Base-by-base conservation (phyloP, 2,329 filamentous ascomycete genomes). In the Helotiales sp. region DNA sequence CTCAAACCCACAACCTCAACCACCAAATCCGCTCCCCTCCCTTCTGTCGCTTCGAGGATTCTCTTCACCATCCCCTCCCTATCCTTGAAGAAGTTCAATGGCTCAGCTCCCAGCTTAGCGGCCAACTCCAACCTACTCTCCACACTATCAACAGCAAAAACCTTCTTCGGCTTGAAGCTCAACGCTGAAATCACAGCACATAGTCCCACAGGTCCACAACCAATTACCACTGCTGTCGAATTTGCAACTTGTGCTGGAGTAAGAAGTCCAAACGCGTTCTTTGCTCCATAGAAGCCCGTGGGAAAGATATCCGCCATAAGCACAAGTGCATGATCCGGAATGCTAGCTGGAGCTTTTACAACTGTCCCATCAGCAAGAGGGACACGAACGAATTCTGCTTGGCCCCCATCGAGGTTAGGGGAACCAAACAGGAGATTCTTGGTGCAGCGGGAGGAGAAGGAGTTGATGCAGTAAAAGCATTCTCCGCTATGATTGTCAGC, bases 231-330 rank as follows among this genome's bases (percentile, higher is more conserved):
- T 0, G 91, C 85, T 5, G 33, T 83, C 83, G 72, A n/a, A 19
- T 33, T 33, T 4, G 25, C 13, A 29, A 29, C 19, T n/a, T 48
- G 25, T 15, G 30, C 27, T 19, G 25, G 25, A 33, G 46, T 17
- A 3, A 48, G 46, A 19, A 48, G n/a, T 13, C 19, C 31, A 31
- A 96, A 87, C 13, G 85, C 92, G 67, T 90, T 93, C 58, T 82
- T 81, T 8, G 89, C 89, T 15, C 90, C 91, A 66, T 91, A 96
- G 74, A 85, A 96, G 13, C 92, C 89, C 0, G 86, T 90, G 1
- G 91, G 91, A 73, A 93, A 96, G 67, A 96, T 95, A 69, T 96
- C 91, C 24, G 89, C 90, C 91, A 96, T 96, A 25, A 96, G 81
- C 12, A 95, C 84, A 8, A 44, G n/a, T 52, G 84, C 85, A 60